Evolutionary conservation across 2,329 filamentous ascomycete genomes (phyloP).

Genomic region (Fusarium annulatum): DNA sequence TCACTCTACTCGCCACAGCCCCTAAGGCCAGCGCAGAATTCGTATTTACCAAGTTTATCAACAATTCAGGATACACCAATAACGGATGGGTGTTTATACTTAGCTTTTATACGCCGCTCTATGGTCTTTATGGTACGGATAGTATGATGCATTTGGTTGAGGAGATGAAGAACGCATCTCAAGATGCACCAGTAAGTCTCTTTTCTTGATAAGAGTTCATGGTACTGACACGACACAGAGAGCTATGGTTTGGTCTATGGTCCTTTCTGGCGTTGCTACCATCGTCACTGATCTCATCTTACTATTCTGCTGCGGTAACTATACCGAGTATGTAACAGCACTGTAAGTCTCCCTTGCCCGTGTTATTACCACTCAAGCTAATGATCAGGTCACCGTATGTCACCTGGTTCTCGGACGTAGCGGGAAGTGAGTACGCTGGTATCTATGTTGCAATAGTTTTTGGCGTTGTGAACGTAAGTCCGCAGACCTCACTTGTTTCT

Average conservation of each 20-base stretch:
- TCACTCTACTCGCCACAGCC: background rate
- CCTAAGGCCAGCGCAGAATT: constrained; percentile 5
- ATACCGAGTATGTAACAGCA: background rate
- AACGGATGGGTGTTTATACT: constrained; percentile 20
- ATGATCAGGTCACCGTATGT: constrained; percentile 1
- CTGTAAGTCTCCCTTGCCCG: background rate
- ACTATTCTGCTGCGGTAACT: constrained; percentile 12
- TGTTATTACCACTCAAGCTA: background rate
- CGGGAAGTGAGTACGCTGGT: background rate
- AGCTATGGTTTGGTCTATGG: constrained; percentile 27
- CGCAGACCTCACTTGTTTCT: background rate
- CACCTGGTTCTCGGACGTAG: constrained; percentile 16
- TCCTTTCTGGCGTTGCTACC: constrained; percentile 8
- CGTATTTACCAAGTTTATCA: constrained; percentile 14
- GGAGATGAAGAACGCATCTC: constrained; percentile 22
- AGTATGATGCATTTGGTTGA: constrained; percentile 27
- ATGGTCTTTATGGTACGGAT: constrained; percentile 19
- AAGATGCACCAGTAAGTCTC: constrained; percentile 4
- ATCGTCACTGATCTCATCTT: constrained; percentile 8
- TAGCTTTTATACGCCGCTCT: constrained; percentile 4
- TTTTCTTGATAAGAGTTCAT: rapidly evolving
- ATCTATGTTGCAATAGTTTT: constrained; percentile 12
- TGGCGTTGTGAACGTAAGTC: constrained; percentile 7
- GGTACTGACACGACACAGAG: background rate
- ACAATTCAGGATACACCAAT: constrained; percentile 15